Conservation (phyloP, 352 stramenopile species). For the Blastocystis sp. region DNA sequence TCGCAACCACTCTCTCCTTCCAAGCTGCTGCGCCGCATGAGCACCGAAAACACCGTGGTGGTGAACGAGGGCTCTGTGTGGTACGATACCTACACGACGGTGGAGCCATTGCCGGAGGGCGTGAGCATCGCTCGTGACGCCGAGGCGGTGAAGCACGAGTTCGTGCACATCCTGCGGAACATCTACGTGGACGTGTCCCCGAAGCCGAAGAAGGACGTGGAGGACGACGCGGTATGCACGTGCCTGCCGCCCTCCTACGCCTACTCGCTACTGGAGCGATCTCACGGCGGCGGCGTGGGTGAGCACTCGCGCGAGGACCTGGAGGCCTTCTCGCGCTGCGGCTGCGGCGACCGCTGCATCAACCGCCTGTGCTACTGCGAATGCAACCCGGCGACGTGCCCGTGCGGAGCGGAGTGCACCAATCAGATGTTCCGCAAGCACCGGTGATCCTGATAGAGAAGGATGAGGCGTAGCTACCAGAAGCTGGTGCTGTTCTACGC, state of each 20-base stretch:
- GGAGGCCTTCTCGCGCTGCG: neutral
- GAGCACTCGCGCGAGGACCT: neutral
- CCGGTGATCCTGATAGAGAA: neutral
- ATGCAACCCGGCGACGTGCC: slow-evolving; percentile 20
- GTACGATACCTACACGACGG: slow-evolving; percentile 7
- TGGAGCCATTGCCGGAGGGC: neutral
- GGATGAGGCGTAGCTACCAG: slow-evolving; percentile 28
- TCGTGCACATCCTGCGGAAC: slow-evolving; percentile 9
- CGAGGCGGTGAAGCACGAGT: slow-evolving; percentile 22
- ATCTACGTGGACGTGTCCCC: neutral
- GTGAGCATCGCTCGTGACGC: neutral
- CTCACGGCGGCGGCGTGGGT: neutral
- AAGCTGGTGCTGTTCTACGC: slow-evolving; percentile 71
- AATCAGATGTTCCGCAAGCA: slow-evolving; percentile 68
- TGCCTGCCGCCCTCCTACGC: neutral
- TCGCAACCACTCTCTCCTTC: neutral
- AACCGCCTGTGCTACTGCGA: slow-evolving; percentile 41
- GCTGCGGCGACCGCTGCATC: slow-evolving; percentile 47
- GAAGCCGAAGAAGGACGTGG: neutral
- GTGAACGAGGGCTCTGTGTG: neutral
- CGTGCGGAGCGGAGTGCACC: slow-evolving; percentile 65
- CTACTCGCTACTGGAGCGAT: neutral
- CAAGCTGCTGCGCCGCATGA: neutral
- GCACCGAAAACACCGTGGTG: slow-evolving; percentile 2
- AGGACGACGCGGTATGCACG: neutral